phyloP scores from a whole-genome alignment of 306 rosid genomes.

The Heteromeles arbutifolia region DNA sequence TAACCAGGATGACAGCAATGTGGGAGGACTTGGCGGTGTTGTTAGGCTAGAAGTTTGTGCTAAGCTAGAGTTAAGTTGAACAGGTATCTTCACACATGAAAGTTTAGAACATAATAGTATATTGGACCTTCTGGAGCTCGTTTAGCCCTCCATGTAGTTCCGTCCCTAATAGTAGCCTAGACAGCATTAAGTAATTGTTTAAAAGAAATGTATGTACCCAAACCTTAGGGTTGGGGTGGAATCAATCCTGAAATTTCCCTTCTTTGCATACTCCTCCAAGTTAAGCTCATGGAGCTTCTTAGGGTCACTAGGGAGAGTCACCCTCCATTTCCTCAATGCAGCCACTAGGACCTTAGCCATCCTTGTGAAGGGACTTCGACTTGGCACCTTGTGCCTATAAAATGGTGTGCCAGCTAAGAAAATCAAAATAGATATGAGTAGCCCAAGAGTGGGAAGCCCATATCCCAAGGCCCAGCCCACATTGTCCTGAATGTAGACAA shows the following conservation, averaged over 20 bases:
- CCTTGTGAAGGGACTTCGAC: slow-evolving; percentile 39
- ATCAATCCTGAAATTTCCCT: slow-evolving; percentile 51
- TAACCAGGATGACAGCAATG: not conserved
- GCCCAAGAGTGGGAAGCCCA: slow-evolving; percentile 80
- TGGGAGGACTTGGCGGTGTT: not conserved
- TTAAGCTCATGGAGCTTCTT: slow-evolving; percentile 54
- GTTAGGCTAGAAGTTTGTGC: not conserved
- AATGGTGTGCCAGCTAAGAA: slow-evolving; percentile 66
- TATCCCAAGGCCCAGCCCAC: slow-evolving; percentile 91
- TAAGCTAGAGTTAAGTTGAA: not conserved
- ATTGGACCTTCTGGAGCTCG: too few relatives aligned
- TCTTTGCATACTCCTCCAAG: slow-evolving; percentile 32
- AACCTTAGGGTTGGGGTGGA: slow-evolving; percentile 72
- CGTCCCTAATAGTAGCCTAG: not conserved
- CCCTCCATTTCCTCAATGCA: slow-evolving; percentile 51
- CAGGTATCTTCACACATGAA: not conserved
- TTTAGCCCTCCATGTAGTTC: not conserved
- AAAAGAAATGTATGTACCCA: not conserved
- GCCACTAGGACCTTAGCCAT: slow-evolving; percentile 66
- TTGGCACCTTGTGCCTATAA: slow-evolving; percentile 65
- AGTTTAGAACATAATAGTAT: not conserved
- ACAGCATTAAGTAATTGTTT: too few relatives aligned
- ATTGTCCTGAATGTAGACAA: slow-evolving; percentile 85
- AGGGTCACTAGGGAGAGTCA: slow-evolving; percentile 50
- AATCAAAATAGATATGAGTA: slow-evolving; percentile 47